Percentiles rank a stretch among this genome's conserved stretches.
Evolutionary conservation across 2,329 filamentous ascomycete species (phyloP).

Genomic region (Trichoderma asperellum): DNA sequence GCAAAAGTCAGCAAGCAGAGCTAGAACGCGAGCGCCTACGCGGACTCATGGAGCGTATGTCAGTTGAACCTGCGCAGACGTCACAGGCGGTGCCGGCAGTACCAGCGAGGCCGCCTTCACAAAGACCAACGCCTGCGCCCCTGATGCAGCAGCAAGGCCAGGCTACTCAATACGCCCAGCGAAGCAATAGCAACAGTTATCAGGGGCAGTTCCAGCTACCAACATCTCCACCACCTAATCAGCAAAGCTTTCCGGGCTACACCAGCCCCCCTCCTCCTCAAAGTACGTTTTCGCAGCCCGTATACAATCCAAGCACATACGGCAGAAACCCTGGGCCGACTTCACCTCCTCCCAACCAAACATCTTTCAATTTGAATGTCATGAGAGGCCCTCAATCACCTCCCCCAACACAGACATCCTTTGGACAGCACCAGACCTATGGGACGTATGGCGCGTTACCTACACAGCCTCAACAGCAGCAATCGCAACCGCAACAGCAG

Average conservation of each 20-base stretch:
- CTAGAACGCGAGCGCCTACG: constrained; percentile 85
- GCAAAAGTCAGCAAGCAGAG: constrained; percentile 66
- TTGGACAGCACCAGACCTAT: constrained; percentile 40
- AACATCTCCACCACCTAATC: constrained; percentile 58
- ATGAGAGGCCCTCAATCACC: constrained; percentile 54
- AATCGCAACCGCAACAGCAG: constrained; percentile 33
- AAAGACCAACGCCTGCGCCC: constrained; percentile 45
- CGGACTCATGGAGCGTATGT: constrained; percentile 93
- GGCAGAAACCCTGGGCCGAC: constrained; percentile 61
- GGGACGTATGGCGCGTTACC: constrained; percentile 46
- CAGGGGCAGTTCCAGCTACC: constrained; percentile 63
- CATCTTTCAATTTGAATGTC: constrained; percentile 49
- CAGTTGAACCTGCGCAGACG: constrained; percentile 66
- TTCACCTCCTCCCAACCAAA: constrained; percentile 67
- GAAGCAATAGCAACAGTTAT: constrained; percentile 46
- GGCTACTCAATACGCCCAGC: constrained; percentile 55
- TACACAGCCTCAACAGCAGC: constrained; percentile 42
- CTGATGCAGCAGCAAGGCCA: constrained; percentile 53
- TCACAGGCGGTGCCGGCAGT: constrained; percentile 31
- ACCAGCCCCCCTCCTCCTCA: constrained; percentile 47
- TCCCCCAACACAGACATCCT: constrained; percentile 61
- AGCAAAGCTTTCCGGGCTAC: constrained; percentile 51
- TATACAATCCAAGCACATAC: constrained; percentile 63
- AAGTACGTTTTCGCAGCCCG: constrained; percentile 53
- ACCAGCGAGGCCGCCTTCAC: constrained; percentile 29